Conservation (phyloP, 2,329 filamentous ascomycete species). For the Phyllosticta citribraziliensis region DNA sequence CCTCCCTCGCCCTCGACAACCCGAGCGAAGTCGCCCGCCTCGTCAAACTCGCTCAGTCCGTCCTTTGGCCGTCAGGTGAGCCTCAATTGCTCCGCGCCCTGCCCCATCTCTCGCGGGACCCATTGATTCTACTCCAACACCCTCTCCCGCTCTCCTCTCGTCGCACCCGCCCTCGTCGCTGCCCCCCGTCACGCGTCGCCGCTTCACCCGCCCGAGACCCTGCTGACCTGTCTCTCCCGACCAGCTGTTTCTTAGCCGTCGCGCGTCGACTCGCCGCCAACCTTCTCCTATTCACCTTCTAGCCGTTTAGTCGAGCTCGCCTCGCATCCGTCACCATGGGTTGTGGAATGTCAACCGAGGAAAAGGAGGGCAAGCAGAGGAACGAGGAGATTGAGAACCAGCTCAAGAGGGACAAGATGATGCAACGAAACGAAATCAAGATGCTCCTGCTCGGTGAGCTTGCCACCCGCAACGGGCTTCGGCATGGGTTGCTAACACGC, state of each 20-base stretch:
- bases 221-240: constrained; percentile 1
- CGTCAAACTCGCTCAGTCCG: constrained; percentile 8
- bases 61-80: constrained; percentile 19
- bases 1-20: constrained; percentile 3
- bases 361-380: constrained; percentile 99
- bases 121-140: background rate
- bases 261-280: background rate
- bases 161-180: constrained; percentile 3
- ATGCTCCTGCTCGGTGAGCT: constrained; percentile 92
- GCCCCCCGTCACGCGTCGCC: constrained; percentile 2
- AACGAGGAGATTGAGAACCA: constrained; percentile 99
- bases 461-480: constrained; percentile 9
- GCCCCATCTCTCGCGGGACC: background rate
- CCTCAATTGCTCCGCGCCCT: constrained; percentile 9
- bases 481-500: constrained; percentile 13
- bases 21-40: constrained; percentile 4
- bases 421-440: constrained; percentile 99
- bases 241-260: background rate
- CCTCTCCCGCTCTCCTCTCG: constrained; percentile 3
- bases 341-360: constrained; percentile 99
- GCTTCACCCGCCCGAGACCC: constrained; percentile 5
- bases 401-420: constrained; percentile 96
- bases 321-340: constrained; percentile 62
- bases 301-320: background rate
- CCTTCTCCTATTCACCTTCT: background rate